Evolutionary conservation across 345 rosid genomes (phyloP).

Genomic region (Salix brachista): DNA sequence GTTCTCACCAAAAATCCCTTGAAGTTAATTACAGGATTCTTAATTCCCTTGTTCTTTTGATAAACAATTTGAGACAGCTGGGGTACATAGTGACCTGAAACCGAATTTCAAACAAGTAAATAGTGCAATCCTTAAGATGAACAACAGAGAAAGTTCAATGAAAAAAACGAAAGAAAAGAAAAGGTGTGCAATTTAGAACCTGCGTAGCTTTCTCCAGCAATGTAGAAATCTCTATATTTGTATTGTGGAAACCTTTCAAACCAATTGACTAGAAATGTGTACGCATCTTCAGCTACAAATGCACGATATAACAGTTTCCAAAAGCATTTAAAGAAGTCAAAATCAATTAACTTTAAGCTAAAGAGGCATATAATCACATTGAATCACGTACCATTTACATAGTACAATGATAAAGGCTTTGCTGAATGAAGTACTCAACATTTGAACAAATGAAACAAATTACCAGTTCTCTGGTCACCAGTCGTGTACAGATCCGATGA

Average conservation of each 20-base stretch:
- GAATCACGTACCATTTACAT: not conserved
- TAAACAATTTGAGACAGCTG: conserved; percentile 81
- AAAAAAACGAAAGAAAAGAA: not conserved
- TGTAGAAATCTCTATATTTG: conserved; percentile 89
- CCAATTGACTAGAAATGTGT: conserved; percentile 76
- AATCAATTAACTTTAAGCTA: conserved; percentile 7
- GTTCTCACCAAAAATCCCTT: conserved; percentile 85
- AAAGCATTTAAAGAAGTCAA: conserved; percentile 10
- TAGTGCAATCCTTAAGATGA: not conserved
- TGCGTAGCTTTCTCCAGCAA: conserved; percentile 95
- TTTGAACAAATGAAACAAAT: not conserved
- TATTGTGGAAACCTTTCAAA: conserved; percentile 92
- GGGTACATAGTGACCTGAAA: conserved; percentile 94
- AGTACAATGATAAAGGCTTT: not conserved
- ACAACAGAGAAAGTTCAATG: not conserved
- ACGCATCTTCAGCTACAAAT: conserved; percentile 83
- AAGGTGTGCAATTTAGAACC: conserved; percentile 33
- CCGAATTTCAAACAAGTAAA: not conserved
- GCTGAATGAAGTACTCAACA: not conserved
- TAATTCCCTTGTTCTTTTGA: conserved; percentile 56
- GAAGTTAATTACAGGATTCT: conserved; percentile 67
- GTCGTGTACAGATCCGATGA: conserved; percentile 71
- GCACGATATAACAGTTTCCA: conserved; percentile 12
- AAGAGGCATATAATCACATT: not conserved
- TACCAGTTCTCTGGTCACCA: conserved; percentile 90